Evolutionary conservation across 495 filamentous ascomycete species (phyloP).

Genomic region (Penicillium daleae): DNA sequence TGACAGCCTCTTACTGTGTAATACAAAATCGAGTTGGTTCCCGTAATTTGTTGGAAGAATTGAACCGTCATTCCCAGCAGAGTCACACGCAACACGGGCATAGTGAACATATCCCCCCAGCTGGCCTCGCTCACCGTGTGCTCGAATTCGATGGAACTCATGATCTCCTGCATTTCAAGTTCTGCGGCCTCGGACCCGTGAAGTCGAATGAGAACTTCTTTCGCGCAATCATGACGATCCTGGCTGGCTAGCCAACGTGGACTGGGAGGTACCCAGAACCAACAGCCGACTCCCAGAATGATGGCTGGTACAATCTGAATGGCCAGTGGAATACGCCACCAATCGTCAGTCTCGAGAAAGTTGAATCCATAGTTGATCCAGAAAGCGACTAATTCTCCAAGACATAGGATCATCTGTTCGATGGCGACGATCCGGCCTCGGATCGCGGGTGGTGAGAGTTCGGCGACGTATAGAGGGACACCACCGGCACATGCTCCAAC

Average conservation of each 20-base stretch:
- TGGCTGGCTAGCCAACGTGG: conserved; percentile 76
- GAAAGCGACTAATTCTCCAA: conserved; percentile 79
- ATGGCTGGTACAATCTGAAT: conserved; percentile 63
- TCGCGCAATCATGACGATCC: conserved; percentile 67
- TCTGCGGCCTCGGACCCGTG: conserved; percentile 59
- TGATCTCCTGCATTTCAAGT: conserved; percentile 78
- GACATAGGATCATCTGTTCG: conserved; percentile 70
- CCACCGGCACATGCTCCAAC: conserved; percentile 71
- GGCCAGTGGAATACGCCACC: conserved; percentile 68
- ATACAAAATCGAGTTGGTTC: conserved; percentile 42
- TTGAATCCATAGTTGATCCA: conserved; percentile 52
- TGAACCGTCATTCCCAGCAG: conserved; percentile 38
- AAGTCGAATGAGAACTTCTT: conserved; percentile 64
- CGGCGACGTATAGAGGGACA: conserved; percentile 67
- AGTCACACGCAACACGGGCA: conserved; percentile 37
- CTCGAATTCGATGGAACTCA: conserved; percentile 73
- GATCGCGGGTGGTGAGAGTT: background rate
- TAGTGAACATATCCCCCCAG: conserved; percentile 67
- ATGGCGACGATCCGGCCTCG: conserved; percentile 66
- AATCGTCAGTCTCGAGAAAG: conserved; percentile 56
- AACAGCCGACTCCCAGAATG: conserved; percentile 55
- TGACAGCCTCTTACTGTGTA: conserved; percentile 8
- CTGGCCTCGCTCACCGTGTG: conserved; percentile 66
- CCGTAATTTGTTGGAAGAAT: conserved; percentile 45
- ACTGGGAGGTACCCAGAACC: conserved; percentile 65